Conservation (phyloP, 371 early-diverging fungal genomes). For the Circinella minor region DNA sequence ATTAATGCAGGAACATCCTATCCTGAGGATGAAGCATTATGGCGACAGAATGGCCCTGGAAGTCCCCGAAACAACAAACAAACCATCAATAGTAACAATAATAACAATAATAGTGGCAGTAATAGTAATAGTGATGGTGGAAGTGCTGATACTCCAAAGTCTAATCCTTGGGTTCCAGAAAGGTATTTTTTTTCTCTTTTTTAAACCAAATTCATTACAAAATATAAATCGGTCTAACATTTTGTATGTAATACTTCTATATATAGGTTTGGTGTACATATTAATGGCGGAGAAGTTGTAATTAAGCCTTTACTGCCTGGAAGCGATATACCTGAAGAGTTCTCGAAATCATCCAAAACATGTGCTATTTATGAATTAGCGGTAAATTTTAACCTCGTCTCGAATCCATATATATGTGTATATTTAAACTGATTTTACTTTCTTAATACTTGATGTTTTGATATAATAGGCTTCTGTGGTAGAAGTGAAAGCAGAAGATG, state of each 20-base stretch:
- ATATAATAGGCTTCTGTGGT: conserved; percentile 63
- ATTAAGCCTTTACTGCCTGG: conserved; percentile 50
- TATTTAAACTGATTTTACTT: not conserved
- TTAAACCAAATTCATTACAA: not conserved
- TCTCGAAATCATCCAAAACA: conserved; percentile 36
- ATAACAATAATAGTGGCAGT: conserved; percentile 13
- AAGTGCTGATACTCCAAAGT: not conserved
- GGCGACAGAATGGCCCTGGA: conserved; percentile 56
- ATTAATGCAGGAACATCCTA: conserved; percentile 71
- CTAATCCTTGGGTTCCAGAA: conserved; percentile 51
- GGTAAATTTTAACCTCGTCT: conserved; percentile 21
- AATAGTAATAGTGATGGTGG: not conserved
- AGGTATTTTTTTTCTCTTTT: conserved; percentile 27
- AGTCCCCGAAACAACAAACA: conserved; percentile 25
- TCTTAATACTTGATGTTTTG: not conserved
- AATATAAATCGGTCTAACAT: not conserved
- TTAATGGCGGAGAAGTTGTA: conserved; percentile 47
- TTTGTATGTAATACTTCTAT: not conserved
- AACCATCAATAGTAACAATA: conserved; percentile 4
- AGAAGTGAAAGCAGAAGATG: conserved; percentile 66
- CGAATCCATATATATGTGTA: not conserved
- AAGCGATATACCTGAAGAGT: conserved; percentile 50
- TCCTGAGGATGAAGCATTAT: conserved; percentile 59
- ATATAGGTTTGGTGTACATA: conserved; percentile 55
- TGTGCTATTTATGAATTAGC: conserved; percentile 65